Evolutionary conservation across 768 basidiomycete species (phyloP).

Genomic region (Mycena vitilis): DNA sequence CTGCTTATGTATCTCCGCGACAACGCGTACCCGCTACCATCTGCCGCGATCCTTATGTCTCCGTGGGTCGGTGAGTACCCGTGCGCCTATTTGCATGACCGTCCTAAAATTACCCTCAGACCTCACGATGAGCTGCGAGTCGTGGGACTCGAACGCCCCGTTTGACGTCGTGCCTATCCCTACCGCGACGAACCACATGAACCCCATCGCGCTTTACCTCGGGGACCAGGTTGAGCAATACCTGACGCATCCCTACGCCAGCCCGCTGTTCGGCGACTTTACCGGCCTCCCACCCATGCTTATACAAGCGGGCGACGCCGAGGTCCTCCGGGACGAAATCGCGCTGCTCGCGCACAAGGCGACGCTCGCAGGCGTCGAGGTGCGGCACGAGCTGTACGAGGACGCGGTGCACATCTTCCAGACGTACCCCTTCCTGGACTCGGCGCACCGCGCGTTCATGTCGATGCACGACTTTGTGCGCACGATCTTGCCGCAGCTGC

Average conservation of each 20-base stretch:
- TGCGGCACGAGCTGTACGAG: constrained; percentile 89
- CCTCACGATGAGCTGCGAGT: constrained; percentile 96
- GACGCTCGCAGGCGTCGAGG: constrained; percentile 83
- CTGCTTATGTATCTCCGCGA: constrained; percentile 96
- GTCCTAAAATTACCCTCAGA: constrained; percentile 56
- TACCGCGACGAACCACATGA: constrained; percentile 82
- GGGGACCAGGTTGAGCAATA: constrained; percentile 84
- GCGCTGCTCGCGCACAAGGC: constrained; percentile 95
- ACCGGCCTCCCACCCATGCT: constrained; percentile 88
- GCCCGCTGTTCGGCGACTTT: constrained; percentile 93
- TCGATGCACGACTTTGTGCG: constrained; percentile 80
- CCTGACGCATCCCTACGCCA: constrained; percentile 96
- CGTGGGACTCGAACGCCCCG: constrained; percentile 95
- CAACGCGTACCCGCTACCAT: constrained; percentile 84
- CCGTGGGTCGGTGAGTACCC: constrained; percentile 90
- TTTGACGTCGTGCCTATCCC: constrained; percentile 87
- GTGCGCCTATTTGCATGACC: neutral
- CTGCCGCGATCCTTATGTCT: constrained; percentile 89
- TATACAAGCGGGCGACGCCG: constrained; percentile 93
- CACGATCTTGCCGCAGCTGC: constrained; percentile 64
- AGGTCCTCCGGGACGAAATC: constrained; percentile 95
- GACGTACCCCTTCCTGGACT: constrained; percentile 81
- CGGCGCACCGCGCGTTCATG: constrained; percentile 72
- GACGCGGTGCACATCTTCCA: constrained; percentile 96
- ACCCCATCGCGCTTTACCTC: constrained; percentile 94